Percentiles rank a stretch among this genome's conserved stretches.
Evolutionary conservation across 139 green algal genomes (phyloP).

Genomic region (Diplosphaera chodatii): DNA sequence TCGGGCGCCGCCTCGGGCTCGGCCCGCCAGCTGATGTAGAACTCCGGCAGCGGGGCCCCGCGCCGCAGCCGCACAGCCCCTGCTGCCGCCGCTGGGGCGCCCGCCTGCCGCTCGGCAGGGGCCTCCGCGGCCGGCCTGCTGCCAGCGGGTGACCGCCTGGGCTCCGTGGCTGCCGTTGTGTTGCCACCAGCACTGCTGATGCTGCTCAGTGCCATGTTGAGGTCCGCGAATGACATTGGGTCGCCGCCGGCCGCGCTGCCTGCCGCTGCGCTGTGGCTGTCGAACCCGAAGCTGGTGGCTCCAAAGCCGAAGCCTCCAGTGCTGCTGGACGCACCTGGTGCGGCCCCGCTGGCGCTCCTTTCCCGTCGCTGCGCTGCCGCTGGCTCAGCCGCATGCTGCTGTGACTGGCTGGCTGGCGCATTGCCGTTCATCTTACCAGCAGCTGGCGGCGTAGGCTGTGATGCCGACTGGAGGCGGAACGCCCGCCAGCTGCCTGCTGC

Average conservation of each 20-base stretch:
- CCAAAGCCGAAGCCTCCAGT: neutral
- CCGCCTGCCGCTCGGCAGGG: too few relatives aligned
- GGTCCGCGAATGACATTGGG: conserved; percentile 44
- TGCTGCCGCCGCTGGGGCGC: neutral
- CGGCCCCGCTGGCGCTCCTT: neutral
- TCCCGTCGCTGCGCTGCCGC: too few relatives aligned
- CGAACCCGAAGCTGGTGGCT: neutral
- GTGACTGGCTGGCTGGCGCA: neutral
- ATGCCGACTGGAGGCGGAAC: conserved; percentile 22
- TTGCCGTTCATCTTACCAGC: too few relatives aligned
- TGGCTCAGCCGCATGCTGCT: neutral
- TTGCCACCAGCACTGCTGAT: neutral
- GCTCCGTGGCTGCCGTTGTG: too few relatives aligned
- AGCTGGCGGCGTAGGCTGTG: neutral
- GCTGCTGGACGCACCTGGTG: conserved; percentile 2
- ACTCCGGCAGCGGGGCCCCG: conserved; percentile 39
- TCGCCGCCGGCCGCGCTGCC: neutral
- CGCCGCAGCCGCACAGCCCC: neutral
- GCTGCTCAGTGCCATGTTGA: conserved; percentile 38
- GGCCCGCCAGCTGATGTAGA: conserved; percentile 32
- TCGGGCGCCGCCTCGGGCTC: neutral
- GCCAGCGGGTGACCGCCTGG: too few relatives aligned
- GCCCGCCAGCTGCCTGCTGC: conserved; percentile 38
- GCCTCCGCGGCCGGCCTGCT: too few relatives aligned
- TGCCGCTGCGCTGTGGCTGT: neutral